Conservation (phyloP, 2,329 filamentous ascomycete genomes). For the Macrophomina tecta region DNA sequence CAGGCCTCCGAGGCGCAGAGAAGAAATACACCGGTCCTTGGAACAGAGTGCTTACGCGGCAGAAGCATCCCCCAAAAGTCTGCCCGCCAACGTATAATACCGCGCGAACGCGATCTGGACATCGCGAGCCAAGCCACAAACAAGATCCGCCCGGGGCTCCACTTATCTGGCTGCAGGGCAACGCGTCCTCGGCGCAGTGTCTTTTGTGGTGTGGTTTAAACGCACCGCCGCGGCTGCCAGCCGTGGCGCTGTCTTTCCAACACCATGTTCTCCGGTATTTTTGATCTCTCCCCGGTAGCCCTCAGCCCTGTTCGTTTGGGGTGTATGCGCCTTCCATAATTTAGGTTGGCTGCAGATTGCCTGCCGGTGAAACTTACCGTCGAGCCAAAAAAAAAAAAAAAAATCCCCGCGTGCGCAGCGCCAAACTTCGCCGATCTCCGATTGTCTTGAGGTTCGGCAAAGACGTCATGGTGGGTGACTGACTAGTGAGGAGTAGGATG, state of each 20-base stretch:
- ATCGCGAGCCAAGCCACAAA: conserved; percentile 5
- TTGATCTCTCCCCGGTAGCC: not conserved
- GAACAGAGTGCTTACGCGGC: not conserved
- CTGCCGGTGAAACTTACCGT: not conserved
- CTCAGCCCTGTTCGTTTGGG: not conserved
- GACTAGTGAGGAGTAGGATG: no score
- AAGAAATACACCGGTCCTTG: not conserved
- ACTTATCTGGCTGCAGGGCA: not conserved
- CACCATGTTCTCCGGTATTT: not conserved
- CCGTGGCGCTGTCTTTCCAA: not conserved
- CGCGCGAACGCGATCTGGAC: not conserved
- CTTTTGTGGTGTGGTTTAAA: not conserved
- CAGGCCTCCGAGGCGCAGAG: not conserved
- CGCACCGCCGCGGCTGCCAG: not conserved
- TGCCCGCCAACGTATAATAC: not conserved
- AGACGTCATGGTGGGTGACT: no score
- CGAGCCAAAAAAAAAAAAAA: not conserved
- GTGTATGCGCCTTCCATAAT: not conserved
- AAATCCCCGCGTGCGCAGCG: not conserved
- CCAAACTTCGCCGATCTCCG: not conserved
- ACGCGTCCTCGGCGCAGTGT: not conserved
- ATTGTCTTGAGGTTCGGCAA: not conserved
- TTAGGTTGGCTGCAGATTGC: not conserved
- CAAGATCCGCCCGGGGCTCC: not conserved
- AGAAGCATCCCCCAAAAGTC: not conserved